Evolutionary conservation across 1,139 yeast genomes (phyloP).

Genomic region (Komagataea norvegica): DNA sequence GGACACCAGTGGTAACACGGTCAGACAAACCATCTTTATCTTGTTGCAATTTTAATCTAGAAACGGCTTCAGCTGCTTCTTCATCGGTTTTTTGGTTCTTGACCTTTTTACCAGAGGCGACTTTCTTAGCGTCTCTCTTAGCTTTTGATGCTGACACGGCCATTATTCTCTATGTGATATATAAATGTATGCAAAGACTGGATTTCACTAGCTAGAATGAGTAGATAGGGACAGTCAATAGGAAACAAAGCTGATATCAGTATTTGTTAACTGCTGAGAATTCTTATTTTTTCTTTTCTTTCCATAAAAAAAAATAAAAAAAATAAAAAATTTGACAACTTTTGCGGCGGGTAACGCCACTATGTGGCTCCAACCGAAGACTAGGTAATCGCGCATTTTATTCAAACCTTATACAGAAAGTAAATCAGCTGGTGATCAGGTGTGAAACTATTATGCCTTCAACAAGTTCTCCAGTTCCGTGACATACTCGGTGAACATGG

Average conservation of each 20-base stretch:
- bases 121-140: constrained; percentile 89
- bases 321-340: background rate
- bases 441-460: background rate
- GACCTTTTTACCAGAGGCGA: constrained; percentile 65
- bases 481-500: background rate
- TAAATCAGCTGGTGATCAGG: too few relatives aligned
- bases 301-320: constrained; percentile 1
- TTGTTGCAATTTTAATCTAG: constrained; percentile 84
- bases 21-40: constrained; percentile 93
- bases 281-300: background rate
- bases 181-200: background rate
- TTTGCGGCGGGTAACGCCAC: background rate
- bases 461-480: background rate
- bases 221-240: background rate
- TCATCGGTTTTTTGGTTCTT: constrained; percentile 71
- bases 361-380: constrained; percentile 7
- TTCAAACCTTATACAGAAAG: too few relatives aligned
- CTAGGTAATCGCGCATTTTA: too few relatives aligned
- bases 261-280: background rate
- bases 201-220: background rate
- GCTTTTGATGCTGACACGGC: constrained; percentile 82
- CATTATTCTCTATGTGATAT: constrained; percentile 14
- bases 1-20: constrained; percentile 97
- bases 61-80: constrained; percentile 69
- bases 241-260: background rate